Conservation (phyloP, 352 stramenopile genomes). For the Phytopythium delawarense region DNA sequence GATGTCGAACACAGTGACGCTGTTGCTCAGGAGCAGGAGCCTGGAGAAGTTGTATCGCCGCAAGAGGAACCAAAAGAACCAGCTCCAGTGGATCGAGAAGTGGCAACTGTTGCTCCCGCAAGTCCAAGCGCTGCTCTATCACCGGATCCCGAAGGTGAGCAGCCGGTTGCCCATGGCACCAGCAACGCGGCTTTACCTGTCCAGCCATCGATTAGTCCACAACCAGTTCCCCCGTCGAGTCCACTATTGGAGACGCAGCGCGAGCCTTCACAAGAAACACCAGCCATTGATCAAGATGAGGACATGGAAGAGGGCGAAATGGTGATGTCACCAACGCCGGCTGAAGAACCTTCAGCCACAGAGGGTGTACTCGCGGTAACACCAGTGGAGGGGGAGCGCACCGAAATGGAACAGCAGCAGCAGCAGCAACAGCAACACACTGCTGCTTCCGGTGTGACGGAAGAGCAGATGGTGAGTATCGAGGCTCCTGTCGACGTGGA, state of each 20-base stretch:
- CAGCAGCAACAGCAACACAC: neutral
- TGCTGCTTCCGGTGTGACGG: neutral
- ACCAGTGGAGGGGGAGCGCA: neutral
- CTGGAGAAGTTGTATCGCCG: neutral
- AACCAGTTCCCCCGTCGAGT: neutral
- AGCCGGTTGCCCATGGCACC: neutral
- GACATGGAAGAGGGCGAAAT: neutral
- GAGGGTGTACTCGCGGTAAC: no score
- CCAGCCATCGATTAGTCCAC: neutral
- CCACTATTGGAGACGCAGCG: neutral
- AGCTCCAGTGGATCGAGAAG: neutral
- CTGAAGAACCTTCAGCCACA: neutral
- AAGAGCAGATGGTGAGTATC: neutral
- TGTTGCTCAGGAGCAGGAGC: neutral
- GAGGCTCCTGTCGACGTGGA: neutral
- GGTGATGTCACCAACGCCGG: neutral
- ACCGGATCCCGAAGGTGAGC: neutral
- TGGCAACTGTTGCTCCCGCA: neutral
- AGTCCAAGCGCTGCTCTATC: neutral
- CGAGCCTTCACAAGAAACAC: neutral
- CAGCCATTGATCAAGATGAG: neutral
- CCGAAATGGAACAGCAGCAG: neutral
- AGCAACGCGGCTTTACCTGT: neutral
- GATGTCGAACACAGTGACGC: no score
- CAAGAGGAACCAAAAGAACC: neutral